Evolutionary conservation across 176 grass and related monocot species (phyloP).

Genomic region (Zoysia japonica): DNA sequence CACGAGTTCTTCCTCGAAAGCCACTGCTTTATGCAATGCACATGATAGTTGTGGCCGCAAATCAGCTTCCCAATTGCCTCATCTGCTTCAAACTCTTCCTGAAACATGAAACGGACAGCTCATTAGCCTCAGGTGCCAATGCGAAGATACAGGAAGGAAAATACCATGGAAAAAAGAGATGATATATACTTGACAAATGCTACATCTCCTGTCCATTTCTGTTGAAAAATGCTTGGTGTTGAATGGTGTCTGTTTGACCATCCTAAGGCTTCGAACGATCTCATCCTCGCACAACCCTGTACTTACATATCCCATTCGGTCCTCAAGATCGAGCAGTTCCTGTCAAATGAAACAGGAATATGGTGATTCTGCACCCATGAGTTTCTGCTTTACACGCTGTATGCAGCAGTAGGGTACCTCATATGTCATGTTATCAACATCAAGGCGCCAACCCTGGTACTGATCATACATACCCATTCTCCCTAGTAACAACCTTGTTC

Average conservation of each 20-base stretch:
- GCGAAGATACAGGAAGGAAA: background rate
- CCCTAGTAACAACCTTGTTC: slow-evolving; percentile 64
- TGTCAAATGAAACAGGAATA: slow-evolving; percentile 32
- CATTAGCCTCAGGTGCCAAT: background rate
- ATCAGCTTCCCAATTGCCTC: slow-evolving; percentile 73
- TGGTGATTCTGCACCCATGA: background rate
- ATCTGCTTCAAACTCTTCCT: slow-evolving; percentile 80
- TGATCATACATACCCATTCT: slow-evolving; percentile 73
- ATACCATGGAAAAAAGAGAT: background rate
- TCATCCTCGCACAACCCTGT: slow-evolving; percentile 84
- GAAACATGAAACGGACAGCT: slow-evolving; percentile 1
- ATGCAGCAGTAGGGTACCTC: slow-evolving; percentile 48
- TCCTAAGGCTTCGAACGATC: slow-evolving; percentile 53
- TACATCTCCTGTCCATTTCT: slow-evolving; percentile 64
- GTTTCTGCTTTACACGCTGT: background rate
- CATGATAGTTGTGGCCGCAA: slow-evolving; percentile 81
- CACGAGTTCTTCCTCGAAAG: slow-evolving; percentile 89
- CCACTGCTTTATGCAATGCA: slow-evolving; percentile 97
- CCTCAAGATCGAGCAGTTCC: slow-evolving; percentile 80
- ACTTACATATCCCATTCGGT: slow-evolving; percentile 87
- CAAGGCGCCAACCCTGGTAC: slow-evolving; percentile 81
- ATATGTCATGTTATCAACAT: slow-evolving; percentile 95
- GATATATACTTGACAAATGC: slow-evolving; percentile 76
- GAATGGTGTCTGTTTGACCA: slow-evolving; percentile 57
- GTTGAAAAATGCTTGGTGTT: slow-evolving; percentile 48